Percentiles rank a stretch among this genome's conserved stretches.
Conservation (phyloP, 73 alveolate species). For the Blepharisma stoltei region DNA sequence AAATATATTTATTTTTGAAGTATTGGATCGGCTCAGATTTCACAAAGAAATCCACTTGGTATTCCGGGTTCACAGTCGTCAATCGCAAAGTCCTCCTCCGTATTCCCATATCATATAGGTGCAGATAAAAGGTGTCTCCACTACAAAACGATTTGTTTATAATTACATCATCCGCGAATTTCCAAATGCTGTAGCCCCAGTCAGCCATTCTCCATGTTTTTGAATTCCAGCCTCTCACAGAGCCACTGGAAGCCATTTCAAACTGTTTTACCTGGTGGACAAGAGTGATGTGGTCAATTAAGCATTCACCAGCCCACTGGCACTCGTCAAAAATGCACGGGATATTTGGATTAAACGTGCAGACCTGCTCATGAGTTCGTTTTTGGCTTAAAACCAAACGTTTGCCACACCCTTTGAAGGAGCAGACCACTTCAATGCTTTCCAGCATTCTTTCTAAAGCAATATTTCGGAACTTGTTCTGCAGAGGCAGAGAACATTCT, state of each 20-base stretch:
- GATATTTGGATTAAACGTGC: background rate
- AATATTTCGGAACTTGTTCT: background rate
- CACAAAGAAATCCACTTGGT: too few relatives aligned
- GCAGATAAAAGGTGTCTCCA: constrained; percentile 15
- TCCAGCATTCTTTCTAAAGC: background rate
- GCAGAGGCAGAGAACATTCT: background rate
- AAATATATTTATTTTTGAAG: too few relatives aligned
- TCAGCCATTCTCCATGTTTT: constrained; percentile 20
- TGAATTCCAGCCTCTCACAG: constrained; percentile 28
- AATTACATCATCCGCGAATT: constrained; percentile 10
- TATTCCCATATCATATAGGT: background rate
- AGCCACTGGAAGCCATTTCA: constrained; percentile 23
- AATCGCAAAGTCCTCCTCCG: background rate
- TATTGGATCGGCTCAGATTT: too few relatives aligned
- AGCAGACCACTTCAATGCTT: background rate
- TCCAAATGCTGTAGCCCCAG: constrained; percentile 29
- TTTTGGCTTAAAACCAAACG: background rate
- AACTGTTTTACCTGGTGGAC: background rate
- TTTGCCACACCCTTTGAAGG: constrained; percentile 12
- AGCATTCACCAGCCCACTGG: constrained; percentile 18
- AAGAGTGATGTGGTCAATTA: background rate
- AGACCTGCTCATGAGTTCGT: background rate
- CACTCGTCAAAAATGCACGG: constrained; percentile 1
- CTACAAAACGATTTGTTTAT: background rate
- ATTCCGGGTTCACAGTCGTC: background rate